These are phyloP conservation scores for Neurospora sp. DNA, from an alignment of 2,329 filamentous ascomycete species.

Conservation along the genomic window DNA sequence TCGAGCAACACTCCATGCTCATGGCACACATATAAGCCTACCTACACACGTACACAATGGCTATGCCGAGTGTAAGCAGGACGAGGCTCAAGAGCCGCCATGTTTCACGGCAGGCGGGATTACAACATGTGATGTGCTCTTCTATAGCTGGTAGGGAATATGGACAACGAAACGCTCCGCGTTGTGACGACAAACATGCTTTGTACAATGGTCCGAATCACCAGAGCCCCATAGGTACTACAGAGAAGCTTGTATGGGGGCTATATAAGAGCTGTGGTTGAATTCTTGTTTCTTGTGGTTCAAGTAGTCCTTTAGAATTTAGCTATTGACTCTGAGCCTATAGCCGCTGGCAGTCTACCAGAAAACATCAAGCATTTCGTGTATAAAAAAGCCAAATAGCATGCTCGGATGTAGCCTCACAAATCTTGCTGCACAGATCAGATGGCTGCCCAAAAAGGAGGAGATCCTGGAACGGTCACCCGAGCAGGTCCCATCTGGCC, in stretches of 20 bases:
- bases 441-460: background rate
- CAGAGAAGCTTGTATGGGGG: background rate
- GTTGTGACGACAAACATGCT: background rate
- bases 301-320: background rate
- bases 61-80: background rate
- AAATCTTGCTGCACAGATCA: background rate
- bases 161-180: background rate
- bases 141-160: background rate
- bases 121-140: background rate
- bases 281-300: too few relatives aligned
- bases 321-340: background rate
- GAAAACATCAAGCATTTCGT: rapidly evolving
- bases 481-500: background rate
- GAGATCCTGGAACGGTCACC: background rate
- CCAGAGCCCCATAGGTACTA: background rate
- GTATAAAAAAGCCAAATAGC: background rate
- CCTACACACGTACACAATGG: background rate
- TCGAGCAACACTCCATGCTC: background rate
- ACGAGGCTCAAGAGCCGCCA: background rate
- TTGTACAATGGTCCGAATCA: background rate
- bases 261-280: too few relatives aligned
- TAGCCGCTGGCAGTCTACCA: background rate
- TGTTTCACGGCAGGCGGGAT: background rate
- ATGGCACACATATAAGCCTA: background rate
- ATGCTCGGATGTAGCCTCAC: background rate